phyloP scores from a whole-genome alignment of 306 rosid species.

The Ormosia emarginata region DNA sequence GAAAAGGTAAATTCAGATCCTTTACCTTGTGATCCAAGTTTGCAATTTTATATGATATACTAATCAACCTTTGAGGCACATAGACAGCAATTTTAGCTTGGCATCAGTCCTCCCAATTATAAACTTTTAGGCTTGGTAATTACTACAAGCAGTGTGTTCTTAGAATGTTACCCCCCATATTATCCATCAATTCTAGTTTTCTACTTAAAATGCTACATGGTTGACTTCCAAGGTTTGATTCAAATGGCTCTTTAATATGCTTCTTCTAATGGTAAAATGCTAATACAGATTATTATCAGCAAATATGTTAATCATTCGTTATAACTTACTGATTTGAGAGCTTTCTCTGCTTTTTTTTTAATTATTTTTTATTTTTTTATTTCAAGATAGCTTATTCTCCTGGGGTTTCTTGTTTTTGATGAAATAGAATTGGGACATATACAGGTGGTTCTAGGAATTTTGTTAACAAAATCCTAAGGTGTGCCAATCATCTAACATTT shows the following conservation, averaged over 20 bases:
- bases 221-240: neutral
- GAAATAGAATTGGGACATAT: neutral
- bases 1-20: conserved; percentile 61
- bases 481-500: neutral
- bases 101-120: neutral
- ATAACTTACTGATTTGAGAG: neutral
- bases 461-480: neutral
- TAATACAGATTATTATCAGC: neutral
- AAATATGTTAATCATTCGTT: neutral
- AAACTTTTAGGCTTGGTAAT: neutral
- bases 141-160: neutral
- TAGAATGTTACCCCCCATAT: conserved; percentile 1
- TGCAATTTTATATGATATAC: neutral
- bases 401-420: neutral
- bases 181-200: neutral
- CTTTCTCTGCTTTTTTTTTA: neutral
- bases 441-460: neutral
- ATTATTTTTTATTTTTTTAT: too few species aligned
- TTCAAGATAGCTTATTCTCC: neutral
- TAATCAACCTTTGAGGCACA: neutral
- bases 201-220: neutral
- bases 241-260: neutral
- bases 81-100: neutral
- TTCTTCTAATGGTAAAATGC: neutral
- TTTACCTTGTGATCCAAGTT: conserved; percentile 5